These are phyloP conservation scores for Trichoderma harzianum DNA, from an alignment of 2,329 filamentous ascomycete species.

Conservation along the genomic window DNA sequence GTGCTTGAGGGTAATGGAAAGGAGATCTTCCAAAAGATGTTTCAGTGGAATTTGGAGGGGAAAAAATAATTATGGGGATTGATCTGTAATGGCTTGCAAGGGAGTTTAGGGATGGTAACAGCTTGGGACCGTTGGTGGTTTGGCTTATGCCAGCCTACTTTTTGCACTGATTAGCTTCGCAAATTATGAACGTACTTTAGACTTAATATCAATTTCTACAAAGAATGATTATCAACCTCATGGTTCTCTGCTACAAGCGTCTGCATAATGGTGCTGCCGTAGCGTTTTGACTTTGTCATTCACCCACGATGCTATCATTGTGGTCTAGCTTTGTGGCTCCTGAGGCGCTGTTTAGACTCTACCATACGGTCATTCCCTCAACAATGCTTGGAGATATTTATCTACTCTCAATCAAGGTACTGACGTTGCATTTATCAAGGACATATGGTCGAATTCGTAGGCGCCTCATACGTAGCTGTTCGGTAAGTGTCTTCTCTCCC, in stretches of 20 bases:
- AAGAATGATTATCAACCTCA: neutral
- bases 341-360: neutral
- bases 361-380: neutral
- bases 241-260: too few species aligned
- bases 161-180: neutral
- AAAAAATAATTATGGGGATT: neutral
- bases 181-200: neutral
- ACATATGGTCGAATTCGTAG: too few species aligned
- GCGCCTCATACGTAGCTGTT: neutral
- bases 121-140: constrained; percentile 27
- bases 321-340: neutral
- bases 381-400: neutral
- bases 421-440: neutral
- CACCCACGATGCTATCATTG: neutral
- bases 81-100: neutral
- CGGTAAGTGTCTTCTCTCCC: neutral
- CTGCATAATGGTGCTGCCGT: too few species aligned
- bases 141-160: neutral
- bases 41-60: constrained; percentile 73
- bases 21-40: constrained; percentile 70
- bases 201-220: neutral
- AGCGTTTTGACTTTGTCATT: too few species aligned
- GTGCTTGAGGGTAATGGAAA: constrained; percentile 73
- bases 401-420: neutral
- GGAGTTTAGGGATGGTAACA: neutral